These are phyloP conservation scores for Barnettozyma pratensis DNA, from an alignment of 805 yeast genomes.

Conservation along the genomic window DNA sequence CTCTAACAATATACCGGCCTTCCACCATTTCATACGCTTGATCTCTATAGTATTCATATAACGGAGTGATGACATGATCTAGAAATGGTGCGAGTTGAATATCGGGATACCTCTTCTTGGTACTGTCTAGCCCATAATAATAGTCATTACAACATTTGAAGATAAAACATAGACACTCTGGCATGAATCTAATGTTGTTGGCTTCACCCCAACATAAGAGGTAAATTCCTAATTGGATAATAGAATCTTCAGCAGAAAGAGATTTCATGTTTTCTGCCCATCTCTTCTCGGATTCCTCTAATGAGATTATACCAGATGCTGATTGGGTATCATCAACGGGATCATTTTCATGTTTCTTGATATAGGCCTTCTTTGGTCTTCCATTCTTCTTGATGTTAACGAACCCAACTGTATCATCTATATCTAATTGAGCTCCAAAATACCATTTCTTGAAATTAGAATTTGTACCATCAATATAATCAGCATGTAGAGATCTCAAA, in stretches of 20 bases:
- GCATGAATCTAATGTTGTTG: slow-evolving; percentile 79
- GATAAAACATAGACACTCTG: slow-evolving; percentile 82
- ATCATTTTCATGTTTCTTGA: slow-evolving; percentile 3
- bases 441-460: slow-evolving; percentile 74
- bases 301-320: slow-evolving; percentile 12
- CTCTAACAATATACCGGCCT: slow-evolving; percentile 41
- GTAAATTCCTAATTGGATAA: slow-evolving; percentile 62
- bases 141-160: slow-evolving; percentile 76
- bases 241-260: slow-evolving; percentile 47
- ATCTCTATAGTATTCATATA: slow-evolving; percentile 55
- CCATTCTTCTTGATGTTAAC: slow-evolving; percentile 26
- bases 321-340: background rate
- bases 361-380: slow-evolving; percentile 13
- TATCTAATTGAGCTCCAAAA: slow-evolving; percentile 66
- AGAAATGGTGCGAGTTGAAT: slow-evolving; percentile 39
- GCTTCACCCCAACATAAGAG: slow-evolving; percentile 89
- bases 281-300: slow-evolving; percentile 40
- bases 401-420: slow-evolving; percentile 43
- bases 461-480: slow-evolving; percentile 67
- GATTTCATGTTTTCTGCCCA: slow-evolving; percentile 50
- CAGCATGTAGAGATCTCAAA: slow-evolving; percentile 58
- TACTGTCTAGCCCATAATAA: slow-evolving; percentile 42
- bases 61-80: slow-evolving; percentile 69
- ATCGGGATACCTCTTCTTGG: slow-evolving; percentile 28
- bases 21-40: slow-evolving; percentile 44